Evolutionary conservation across 192 early-diverging fungal species (phyloP).

Genomic region (Coemansia sp.): DNA sequence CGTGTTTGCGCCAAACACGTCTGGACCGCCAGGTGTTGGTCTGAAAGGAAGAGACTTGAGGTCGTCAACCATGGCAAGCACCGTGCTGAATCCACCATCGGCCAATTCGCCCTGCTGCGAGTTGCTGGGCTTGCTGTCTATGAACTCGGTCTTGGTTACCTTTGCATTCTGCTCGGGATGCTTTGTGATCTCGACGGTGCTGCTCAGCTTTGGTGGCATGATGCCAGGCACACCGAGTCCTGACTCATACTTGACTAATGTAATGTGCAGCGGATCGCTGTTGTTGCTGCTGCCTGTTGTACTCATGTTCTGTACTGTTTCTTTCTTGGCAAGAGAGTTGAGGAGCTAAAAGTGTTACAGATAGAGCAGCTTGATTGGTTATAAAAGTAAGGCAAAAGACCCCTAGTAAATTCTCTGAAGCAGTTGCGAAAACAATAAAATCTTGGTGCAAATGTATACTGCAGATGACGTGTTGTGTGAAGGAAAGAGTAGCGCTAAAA

Average conservation of each 20-base stretch:
- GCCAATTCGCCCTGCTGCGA: constrained; percentile 19
- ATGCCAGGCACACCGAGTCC: constrained; percentile 43
- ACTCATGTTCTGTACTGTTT: constrained; percentile 1
- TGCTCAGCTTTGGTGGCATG: constrained; percentile 32
- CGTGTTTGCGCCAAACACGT: constrained; percentile 47
- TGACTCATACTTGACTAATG: constrained; percentile 39
- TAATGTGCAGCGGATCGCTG: constrained; percentile 24
- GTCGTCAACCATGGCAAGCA: constrained; percentile 21
- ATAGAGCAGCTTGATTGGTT: background rate
- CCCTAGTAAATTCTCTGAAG: background rate
- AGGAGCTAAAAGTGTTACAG: background rate
- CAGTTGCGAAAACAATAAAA: background rate
- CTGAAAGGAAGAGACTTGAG: constrained; percentile 18
- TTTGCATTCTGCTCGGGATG: constrained; percentile 17
- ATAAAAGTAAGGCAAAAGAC: background rate
- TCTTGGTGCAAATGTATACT: background rate
- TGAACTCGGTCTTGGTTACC: constrained; percentile 22
- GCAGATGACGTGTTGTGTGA: background rate
- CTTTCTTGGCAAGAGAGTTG: background rate
- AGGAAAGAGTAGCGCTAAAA: constrained; percentile 1
- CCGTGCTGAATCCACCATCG: background rate
- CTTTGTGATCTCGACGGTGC: constrained; percentile 27
- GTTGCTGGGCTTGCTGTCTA: constrained; percentile 22
- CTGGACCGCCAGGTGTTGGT: constrained; percentile 15
- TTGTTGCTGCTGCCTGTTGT: background rate